Evolutionary conservation across 2,329 filamentous ascomycete genomes (phyloP).

Genomic region (Sphaerostilbella broomeana): DNA sequence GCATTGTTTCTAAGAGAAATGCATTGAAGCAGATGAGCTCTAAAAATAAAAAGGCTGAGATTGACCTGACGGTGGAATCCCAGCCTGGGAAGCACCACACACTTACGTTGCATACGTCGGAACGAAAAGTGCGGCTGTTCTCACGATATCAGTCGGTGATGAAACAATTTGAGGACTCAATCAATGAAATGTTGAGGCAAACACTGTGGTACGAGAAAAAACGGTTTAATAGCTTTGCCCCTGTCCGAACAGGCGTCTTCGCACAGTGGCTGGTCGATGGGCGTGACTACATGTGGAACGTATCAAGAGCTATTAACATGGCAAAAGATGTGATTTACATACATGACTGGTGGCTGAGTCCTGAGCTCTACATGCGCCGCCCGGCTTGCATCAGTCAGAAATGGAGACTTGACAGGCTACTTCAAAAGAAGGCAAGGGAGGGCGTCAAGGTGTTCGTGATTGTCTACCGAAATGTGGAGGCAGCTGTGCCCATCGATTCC

Average conservation of each 20-base stretch:
- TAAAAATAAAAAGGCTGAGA: conserved; percentile 51
- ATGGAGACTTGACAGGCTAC: conserved; percentile 86
- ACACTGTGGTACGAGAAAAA: conserved; percentile 80
- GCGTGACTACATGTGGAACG: conserved; percentile 99
- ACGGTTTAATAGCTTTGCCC: conserved; percentile 89
- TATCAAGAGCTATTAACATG: conserved; percentile 93
- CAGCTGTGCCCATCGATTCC: conserved; percentile 94
- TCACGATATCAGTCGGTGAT: conserved; percentile 86
- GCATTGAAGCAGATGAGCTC: conserved; percentile 47
- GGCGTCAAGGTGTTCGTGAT: conserved; percentile 98
- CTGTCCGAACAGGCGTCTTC: conserved; percentile 77
- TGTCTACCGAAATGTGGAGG: conserved; percentile 95
- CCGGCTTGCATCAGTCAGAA: conserved; percentile 96
- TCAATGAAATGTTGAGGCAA: conserved; percentile 73
- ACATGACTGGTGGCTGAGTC: conserved; percentile 98
- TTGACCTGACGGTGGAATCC: conserved; percentile 35
- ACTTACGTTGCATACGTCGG: conserved; percentile 81
- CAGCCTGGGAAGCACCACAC: conserved; percentile 64
- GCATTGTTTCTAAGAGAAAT: conserved; percentile 66
- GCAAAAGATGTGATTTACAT: conserved; percentile 98
- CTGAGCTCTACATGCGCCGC: conserved; percentile 89
- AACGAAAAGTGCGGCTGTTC: conserved; percentile 84
- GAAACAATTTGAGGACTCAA: conserved; percentile 88
- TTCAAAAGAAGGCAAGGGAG: conserved; percentile 90
- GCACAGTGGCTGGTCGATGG: conserved; percentile 96